Evolutionary conservation across 345 rosid species (phyloP).

Genomic region (Viola odorata): DNA sequence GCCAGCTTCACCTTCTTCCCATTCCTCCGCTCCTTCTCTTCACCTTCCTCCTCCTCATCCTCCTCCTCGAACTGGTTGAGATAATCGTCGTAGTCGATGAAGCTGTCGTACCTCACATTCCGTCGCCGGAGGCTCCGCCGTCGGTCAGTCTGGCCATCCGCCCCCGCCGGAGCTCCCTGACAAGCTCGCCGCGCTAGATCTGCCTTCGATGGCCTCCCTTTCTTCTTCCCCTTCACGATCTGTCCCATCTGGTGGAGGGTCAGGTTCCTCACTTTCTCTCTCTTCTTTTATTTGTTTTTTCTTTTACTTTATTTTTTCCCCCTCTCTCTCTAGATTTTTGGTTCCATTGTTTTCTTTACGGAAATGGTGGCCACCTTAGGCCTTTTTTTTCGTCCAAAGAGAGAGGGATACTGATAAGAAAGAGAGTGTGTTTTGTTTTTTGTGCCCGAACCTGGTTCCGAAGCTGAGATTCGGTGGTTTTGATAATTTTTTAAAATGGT

Average conservation of each 20-base stretch:
- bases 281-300: constrained; percentile 15
- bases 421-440: not conserved
- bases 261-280: constrained; percentile 26
- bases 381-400: constrained; percentile 13
- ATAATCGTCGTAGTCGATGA: constrained; percentile 71
- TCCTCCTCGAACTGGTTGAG: constrained; percentile 45
- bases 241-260: constrained; percentile 50
- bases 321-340: constrained; percentile 17
- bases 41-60: constrained; percentile 11
- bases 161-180: constrained; percentile 21
- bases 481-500: constrained; percentile 20
- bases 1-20: constrained; percentile 82
- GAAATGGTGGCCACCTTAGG: constrained; percentile 11
- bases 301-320: constrained; percentile 14
- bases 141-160: constrained; percentile 28
- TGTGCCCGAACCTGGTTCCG: constrained; percentile 39
- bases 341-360: constrained; percentile 20
- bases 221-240: constrained; percentile 91
- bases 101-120: constrained; percentile 66
- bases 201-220: constrained; percentile 92
- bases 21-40: constrained; percentile 28
- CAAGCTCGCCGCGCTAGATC: constrained; percentile 58
- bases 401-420: no score
- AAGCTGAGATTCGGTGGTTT: constrained; percentile 14
- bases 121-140: constrained; percentile 71